Evolutionary conservation across 2,329 filamentous ascomycete species (phyloP), one percentile per base, ranked within the genome.

Genomic region (Stromatinia cepivora): DNA sequence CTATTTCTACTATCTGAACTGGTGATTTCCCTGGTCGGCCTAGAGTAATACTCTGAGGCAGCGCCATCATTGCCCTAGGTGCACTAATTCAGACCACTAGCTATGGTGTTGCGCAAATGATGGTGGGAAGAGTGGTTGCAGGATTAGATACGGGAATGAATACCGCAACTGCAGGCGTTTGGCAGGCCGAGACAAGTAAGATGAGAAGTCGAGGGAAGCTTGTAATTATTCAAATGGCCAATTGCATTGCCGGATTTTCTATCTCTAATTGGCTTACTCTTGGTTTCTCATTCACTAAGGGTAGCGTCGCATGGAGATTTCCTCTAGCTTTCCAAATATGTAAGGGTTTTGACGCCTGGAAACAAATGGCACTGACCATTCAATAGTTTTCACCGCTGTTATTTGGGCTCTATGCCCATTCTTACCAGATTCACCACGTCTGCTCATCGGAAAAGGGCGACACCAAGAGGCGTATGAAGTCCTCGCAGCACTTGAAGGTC

Each of bases 121-220:
- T 88, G 54, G 78, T 84, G 34, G 83, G 83, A 20, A 79, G 83
- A 56, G 79, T 83, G 50, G 78, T 85, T n/a, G 82, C 83, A 3
- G 85, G 83, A 5, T 79, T 86, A 70, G 83, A 83, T 1, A 84
- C 84, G 71, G 84, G 84, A 17, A 82, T 83, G 75, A 83, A 83
- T 70, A 83, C 81, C 0, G 81, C 80, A 4, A 82, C 80, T 36
- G 80, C 84, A 1, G 86, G 86, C 7, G 87, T 85, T 61, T 89
- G 86, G 86, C 85, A 88, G 70, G 86, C 85, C 0, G 87, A 88
- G 75, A 86, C 84, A 1, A 87, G 85, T 52, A 83, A 82, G 20
- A 80, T 85, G 4, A 84, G 88, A 73, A 85, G 86, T 73, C 81
- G 86, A 59, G 86, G 86, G 22, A 86, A 86, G 72, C 79, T 87